phyloP scores from a whole-genome alignment of 257 asterid species.

The Pogostemon cablin region DNA sequence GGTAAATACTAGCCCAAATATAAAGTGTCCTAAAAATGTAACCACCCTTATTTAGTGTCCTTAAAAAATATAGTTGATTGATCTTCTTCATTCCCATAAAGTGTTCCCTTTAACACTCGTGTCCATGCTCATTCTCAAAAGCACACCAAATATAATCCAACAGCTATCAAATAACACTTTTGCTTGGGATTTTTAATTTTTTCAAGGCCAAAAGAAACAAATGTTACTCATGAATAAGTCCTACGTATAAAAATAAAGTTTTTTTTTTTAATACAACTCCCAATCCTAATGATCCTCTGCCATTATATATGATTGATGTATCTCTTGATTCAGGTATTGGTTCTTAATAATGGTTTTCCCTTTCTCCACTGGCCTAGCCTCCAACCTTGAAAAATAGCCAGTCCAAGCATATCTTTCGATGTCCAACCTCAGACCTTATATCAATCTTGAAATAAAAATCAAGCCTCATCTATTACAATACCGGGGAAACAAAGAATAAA shows the following conservation, averaged over 20 bases:
- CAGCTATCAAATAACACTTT: not conserved
- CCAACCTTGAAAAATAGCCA: not conserved
- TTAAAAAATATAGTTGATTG: not conserved
- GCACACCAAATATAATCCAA: not conserved
- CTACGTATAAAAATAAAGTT: not conserved
- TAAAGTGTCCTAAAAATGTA: no score
- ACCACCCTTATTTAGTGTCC: no score
- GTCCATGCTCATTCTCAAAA: not conserved
- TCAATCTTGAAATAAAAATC: no score
- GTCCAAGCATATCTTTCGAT: not conserved
- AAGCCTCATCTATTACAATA: no score
- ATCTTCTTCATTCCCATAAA: not conserved
- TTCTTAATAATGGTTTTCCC: not conserved
- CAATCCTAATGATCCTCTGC: not conserved
- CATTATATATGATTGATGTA: no score
- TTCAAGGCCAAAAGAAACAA: not conserved
- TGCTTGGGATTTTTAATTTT: not conserved
- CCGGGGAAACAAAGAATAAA: no score
- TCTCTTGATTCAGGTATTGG: not conserved
- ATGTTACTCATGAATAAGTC: not conserved
- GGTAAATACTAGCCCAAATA: no score
- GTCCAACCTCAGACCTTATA: not conserved
- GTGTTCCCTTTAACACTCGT: not conserved
- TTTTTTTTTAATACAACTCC: not conserved
- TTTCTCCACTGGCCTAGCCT: conserved; percentile 2